Evolutionary conservation across 1,284 basidiomycete species (phyloP).

Genomic region (Trametes sp.): DNA sequence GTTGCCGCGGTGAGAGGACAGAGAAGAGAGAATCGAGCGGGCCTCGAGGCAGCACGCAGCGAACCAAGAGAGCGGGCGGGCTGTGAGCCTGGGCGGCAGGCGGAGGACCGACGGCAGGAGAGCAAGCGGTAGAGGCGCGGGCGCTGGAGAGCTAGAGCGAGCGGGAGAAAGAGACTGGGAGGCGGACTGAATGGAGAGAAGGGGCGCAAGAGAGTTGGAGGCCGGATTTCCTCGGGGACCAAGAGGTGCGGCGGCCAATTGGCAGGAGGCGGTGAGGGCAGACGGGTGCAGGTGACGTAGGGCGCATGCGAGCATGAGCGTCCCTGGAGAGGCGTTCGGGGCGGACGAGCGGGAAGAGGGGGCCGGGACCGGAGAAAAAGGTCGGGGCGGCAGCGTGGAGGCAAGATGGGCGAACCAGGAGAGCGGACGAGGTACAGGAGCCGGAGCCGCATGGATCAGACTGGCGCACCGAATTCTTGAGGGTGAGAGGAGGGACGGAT

Average conservation of each 20-base stretch:
- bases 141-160: background rate
- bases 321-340: background rate
- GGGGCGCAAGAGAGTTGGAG: constrained; percentile 8
- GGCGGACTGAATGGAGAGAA: constrained; percentile 21
- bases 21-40: constrained; percentile 12
- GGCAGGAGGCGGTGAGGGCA: constrained; percentile 8
- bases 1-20: constrained; percentile 20
- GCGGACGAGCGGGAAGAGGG: constrained; percentile 6
- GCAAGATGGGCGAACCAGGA: constrained; percentile 1
- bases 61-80: constrained; percentile 11
- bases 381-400: constrained; percentile 8
- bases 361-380: constrained; percentile 14
- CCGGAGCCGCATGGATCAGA: constrained; percentile 40
- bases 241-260: constrained; percentile 2
- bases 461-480: constrained; percentile 9
- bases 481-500: background rate
- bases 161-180: constrained; percentile 8
- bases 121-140: background rate
- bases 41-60: constrained; percentile 23
- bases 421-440: constrained; percentile 21
- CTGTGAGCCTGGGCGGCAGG: constrained; percentile 17
- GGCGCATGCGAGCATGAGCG: constrained; percentile 11
- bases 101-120: constrained; percentile 25
- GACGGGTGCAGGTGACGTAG: constrained; percentile 14
- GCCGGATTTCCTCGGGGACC: constrained; percentile 19